Base-by-base conservation (phyloP, 2,329 filamentous ascomycete species). In the Didymosphaeria variabile region DNA sequence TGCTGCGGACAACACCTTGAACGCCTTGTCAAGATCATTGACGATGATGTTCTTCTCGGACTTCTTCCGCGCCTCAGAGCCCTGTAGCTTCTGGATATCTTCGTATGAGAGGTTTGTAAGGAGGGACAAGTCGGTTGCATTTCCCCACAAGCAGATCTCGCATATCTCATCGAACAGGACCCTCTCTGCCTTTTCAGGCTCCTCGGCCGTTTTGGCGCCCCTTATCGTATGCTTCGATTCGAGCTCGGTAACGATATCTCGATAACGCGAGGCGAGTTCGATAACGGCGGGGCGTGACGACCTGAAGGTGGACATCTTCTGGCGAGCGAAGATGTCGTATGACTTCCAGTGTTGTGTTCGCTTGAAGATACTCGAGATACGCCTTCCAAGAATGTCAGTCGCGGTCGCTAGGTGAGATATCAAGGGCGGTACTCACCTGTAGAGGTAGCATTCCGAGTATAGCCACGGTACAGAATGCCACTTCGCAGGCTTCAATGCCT, bases 121-220 rank as follows among this genome's bases (percentile, higher is more conserved):
- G 21, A 98, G 89, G 0, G 93, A 97, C 15, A 98, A 84, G 77
- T 98, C 95, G 0, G 94, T 98, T 1, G 94, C 95, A 77, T 98
- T 98, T 12, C 94, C 94, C 94, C 94, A 98, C 1, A 98, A 86
- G 76, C 94, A 97, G 69, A 97, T 95, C 83, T 97, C 93, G 79
- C 90, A 94, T 91, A 98, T 96, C 76, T 98, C 94, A 26, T 85
- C 85, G 80, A 98, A 98, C 29, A 97, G 82, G 0, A 94, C 79
- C 74, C 88, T 87, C 75, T 96, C 91, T 0, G 91, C 89, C 58
- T 90, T 87, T 32, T 87, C 85, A 53, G 88, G 74, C 66, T 88
- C 81, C 57, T 83, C 69, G 17, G 81, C 80, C 3, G 82, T 82
- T 45, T 84, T 80, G 1, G 75, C 72, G n/a, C 72, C 74, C 15